Conservation (phyloP, 106 monocot species). For the Dendrobium chrysotoxum region DNA sequence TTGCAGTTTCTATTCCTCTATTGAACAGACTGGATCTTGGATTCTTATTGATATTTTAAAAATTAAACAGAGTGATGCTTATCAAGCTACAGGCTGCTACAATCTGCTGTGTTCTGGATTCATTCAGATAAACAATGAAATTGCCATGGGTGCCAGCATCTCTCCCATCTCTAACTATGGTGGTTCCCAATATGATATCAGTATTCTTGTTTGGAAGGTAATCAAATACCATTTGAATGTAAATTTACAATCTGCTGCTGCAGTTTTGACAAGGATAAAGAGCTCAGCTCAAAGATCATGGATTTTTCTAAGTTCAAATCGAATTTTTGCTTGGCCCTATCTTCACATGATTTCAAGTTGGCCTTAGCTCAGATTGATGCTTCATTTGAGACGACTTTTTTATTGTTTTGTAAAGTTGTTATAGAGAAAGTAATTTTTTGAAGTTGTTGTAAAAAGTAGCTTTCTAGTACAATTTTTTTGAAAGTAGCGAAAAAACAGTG, state of each 20-base stretch:
- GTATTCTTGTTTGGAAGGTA: slow-evolving; percentile 88
- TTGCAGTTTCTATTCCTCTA: background rate
- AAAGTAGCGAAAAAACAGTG: too few species aligned
- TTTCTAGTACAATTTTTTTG: too few species aligned
- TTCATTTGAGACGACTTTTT: too few species aligned
- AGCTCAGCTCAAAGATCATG: background rate
- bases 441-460: too few species aligned
- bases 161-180: slow-evolving; percentile 57
- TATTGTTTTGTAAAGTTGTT: too few species aligned
- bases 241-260: background rate
- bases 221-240: slow-evolving; percentile 1
- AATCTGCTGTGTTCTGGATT: slow-evolving; percentile 89
- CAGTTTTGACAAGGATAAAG: too few species aligned
- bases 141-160: slow-evolving; percentile 76
- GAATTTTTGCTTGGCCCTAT: background rate
- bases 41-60: background rate
- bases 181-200: slow-evolving; percentile 81
- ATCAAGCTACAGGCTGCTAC: slow-evolving; percentile 87
- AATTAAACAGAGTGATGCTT: slow-evolving; percentile 62
- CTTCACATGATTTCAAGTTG: too few species aligned
- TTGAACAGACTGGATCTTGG: background rate
- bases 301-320: background rate
- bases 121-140: slow-evolving; percentile 65
- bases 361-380: too few species aligned
- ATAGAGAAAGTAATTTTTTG: too few species aligned